Evolutionary conservation across 2,329 filamentous ascomycete species (phyloP).

Genomic region (Calonectria leucothoes): DNA sequence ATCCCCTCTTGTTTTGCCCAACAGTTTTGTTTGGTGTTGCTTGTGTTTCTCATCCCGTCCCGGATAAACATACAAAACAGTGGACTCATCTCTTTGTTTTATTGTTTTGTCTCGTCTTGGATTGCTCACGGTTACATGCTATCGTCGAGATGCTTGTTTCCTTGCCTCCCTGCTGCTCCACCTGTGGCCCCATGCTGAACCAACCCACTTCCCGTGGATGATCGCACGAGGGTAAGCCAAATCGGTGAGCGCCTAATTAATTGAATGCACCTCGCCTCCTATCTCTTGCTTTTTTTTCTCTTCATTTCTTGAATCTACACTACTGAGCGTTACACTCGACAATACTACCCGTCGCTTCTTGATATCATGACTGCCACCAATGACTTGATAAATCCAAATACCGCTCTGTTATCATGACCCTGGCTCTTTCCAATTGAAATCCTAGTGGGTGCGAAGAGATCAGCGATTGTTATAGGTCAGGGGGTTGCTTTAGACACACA

Average conservation of each 20-base stretch:
- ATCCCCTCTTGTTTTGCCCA: background rate
- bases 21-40: background rate
- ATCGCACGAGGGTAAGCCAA: conserved; percentile 10
- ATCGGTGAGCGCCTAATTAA: conserved; percentile 5
- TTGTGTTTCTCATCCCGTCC: background rate
- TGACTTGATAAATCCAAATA: background rate
- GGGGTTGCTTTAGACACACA: background rate
- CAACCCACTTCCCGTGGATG: conserved; percentile 15
- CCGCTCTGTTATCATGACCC: background rate
- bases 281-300: background rate
- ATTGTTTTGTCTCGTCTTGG: conserved; percentile 9
- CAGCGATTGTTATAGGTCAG: background rate
- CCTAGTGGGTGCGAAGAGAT: background rate
- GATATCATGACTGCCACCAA: background rate
- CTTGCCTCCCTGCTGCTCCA: background rate
- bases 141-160: conserved; percentile 12
- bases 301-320: no score
- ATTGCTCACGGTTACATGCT: background rate
- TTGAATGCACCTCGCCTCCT: background rate
- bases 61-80: background rate
- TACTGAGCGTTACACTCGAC: background rate
- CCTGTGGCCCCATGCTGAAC: background rate
- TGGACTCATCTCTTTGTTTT: background rate
- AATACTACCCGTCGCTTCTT: background rate
- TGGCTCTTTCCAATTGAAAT: background rate